A percentile compares a stretch with the other conserved stretches of the same genome.
Evolutionary conservation across 163 green algal species (phyloP).

Genomic region (Trebouxiophyceae sp.): DNA sequence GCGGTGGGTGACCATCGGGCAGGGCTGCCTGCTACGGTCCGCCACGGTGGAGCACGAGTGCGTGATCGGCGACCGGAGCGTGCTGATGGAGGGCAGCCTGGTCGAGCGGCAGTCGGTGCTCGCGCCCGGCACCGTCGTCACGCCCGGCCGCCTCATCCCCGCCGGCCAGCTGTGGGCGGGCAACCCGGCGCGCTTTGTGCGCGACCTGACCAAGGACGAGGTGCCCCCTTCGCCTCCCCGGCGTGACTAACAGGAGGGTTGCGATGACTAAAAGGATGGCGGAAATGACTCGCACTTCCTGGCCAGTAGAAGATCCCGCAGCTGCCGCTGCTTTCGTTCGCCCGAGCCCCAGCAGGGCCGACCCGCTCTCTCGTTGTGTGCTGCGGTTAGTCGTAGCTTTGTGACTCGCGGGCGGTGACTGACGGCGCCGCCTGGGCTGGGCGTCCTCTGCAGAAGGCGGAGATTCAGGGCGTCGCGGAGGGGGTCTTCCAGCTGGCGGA

Average conservation of each 20-base stretch:
- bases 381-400: background rate
- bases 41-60: constrained; percentile 73
- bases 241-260: too few relatives aligned
- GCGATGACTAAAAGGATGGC: too few relatives aligned
- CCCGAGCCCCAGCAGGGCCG: too few relatives aligned
- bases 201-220: constrained; percentile 80
- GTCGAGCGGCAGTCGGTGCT: constrained; percentile 75
- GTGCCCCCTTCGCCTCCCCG: background rate
- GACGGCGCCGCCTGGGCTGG: background rate
- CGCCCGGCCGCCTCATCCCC: constrained; percentile 69
- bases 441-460: constrained; percentile 39
- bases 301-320: too few relatives aligned
- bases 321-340: too few relatives aligned
- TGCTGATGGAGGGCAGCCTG: constrained; percentile 76
- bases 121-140: constrained; percentile 72
- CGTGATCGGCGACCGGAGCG: constrained; percentile 71
- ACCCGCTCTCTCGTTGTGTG: too few relatives aligned
- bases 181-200: constrained; percentile 72
- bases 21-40: constrained; percentile 71
- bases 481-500: constrained; percentile 18
- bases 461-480: constrained; percentile 21
- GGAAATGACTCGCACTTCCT: too few relatives aligned
- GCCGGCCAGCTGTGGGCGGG: constrained; percentile 83
- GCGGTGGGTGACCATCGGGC: constrained; percentile 83
- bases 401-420: background rate